Conservation (phyloP, 345 rosid genomes). For the Sonneratia caseolaris region DNA sequence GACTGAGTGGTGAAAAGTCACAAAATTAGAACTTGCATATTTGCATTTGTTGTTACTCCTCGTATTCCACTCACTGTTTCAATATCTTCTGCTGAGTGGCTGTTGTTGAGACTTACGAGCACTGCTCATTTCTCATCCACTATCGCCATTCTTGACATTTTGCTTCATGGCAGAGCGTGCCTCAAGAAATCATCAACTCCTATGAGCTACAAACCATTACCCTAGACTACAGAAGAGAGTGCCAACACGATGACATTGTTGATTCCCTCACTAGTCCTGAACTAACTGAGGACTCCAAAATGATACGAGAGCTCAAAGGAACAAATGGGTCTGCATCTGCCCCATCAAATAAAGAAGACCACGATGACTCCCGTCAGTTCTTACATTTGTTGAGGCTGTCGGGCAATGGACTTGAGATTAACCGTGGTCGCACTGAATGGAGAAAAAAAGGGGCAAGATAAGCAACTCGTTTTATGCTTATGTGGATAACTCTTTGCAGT, state of each 20-base stretch:
- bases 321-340: constrained; percentile 51
- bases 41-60: not conserved
- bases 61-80: not conserved
- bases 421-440: constrained; percentile 79
- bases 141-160: no score
- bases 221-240: constrained; percentile 79
- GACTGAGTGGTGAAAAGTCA: not conserved
- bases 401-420: constrained; percentile 64
- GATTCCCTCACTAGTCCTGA: constrained; percentile 70
- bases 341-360: constrained; percentile 9
- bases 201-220: constrained; percentile 78
- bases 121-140: no score
- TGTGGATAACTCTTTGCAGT: not conserved
- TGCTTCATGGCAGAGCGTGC: constrained; percentile 60
- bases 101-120: no score
- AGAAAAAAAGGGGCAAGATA: constrained; percentile 53
- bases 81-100: not conserved
- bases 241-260: constrained; percentile 72
- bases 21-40: not conserved
- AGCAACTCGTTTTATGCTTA: no score
- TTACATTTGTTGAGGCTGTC: constrained; percentile 72
- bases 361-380: constrained; percentile 32
- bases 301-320: constrained; percentile 23
- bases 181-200: constrained; percentile 74
- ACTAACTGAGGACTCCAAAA: constrained; percentile 10